A percentile compares a stretch with the other conserved stretches of the same genome.
Conservation (phyloP, 768 basidiomycete genomes). For the Epithele typhae region DNA sequence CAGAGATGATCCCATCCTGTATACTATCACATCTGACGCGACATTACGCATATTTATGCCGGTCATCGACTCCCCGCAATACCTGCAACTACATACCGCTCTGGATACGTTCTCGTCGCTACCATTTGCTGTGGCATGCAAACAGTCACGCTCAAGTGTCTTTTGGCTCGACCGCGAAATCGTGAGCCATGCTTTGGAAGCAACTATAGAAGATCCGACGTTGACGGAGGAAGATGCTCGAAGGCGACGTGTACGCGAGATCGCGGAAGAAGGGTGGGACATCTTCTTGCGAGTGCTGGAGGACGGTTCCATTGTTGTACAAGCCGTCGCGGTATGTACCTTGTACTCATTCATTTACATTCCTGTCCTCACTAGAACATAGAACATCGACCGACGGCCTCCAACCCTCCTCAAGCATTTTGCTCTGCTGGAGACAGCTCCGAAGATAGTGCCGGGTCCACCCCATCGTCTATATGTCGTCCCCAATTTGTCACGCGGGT, state of each 20-base stretch:
- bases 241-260: constrained; percentile 49
- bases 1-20: constrained; percentile 75
- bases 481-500: constrained; percentile 2
- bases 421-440: constrained; percentile 60
- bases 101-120: constrained; percentile 68
- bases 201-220: constrained; percentile 31
- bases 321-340: constrained; percentile 62
- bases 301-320: constrained; percentile 72
- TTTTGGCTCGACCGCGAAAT: constrained; percentile 70
- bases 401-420: constrained; percentile 79
- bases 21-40: constrained; percentile 80
- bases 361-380: not conserved
- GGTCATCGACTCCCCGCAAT: constrained; percentile 80
- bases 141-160: constrained; percentile 38
- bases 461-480: constrained; percentile 49
- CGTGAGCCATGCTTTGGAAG: constrained; percentile 44
- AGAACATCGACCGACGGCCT: constrained; percentile 89
- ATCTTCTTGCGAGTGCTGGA: constrained; percentile 67
- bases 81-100: constrained; percentile 79
- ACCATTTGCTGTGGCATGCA: constrained; percentile 33
- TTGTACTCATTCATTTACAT: not conserved
- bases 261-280: constrained; percentile 73
- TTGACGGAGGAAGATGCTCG: constrained; percentile 40
- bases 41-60: constrained; percentile 83
- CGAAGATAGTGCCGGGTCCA: constrained; percentile 40